Base-by-base conservation (phyloP, 1,139 yeast genomes). In the Candida frijolesensis region DNA sequence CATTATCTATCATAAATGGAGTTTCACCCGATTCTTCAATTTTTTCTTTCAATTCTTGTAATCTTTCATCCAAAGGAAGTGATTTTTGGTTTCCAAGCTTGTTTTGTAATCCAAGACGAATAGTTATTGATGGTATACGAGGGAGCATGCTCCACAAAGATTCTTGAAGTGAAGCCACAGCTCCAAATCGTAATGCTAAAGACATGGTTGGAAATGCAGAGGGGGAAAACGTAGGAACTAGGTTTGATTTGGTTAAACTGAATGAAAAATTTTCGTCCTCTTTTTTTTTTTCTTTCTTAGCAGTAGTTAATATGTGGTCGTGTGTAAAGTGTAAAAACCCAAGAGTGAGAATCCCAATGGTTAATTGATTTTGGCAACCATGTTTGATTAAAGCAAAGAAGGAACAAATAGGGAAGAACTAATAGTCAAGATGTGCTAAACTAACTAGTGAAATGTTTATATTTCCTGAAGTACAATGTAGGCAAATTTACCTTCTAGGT, bases 1-100 rank as follows among this genome's bases (percentile, higher is more conserved):
- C 96, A 57, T 83, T 78, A 60, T 80, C 85, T 40, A 72, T 61
- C 67, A 67, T 63, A 55, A 71, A 71, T 19, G 77, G 76, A 8
- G 70, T 62, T 42, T 61, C 60, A 6, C 68, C 55, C 47, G 62
- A 59, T 45, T 57, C 54, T 51, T 67, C 71, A 49, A 71, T 60
- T 49, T 67, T 67, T 50, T 69, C 66, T 50, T 58, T 62, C 52
- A 71, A 62, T 51, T 69, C 74, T 50, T 67, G 62, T 53, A 70
- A 63, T 50, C 75, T 61, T 32, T 55, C 52, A 55, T 68, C 72
- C 22, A 32, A 49, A 33, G 45, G 16, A 9, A 29, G 30, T 12
- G 46, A n/a, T 9, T 32, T 41, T 18, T 42, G 37, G 40, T 45
- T 48, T 14, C 19, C 32, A 7, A 22, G 39, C 34, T 22, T 33